A percentile compares a stretch with the other conserved stretches of the same genome.
Conservation (phyloP, 257 asterid species). For the Nicotiana tabacum region DNA sequence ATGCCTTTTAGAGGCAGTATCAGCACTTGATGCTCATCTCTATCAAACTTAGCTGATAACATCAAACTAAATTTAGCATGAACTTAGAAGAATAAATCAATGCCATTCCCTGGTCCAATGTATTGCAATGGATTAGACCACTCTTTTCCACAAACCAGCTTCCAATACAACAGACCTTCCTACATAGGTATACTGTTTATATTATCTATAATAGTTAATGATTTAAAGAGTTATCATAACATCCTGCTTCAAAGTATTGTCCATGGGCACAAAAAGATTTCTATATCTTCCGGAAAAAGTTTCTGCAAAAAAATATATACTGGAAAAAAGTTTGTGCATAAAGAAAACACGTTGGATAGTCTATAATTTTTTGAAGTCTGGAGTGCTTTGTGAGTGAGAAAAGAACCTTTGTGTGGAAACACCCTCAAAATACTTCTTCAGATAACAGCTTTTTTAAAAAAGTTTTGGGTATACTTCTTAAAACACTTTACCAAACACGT, state of each 20-base stretch:
- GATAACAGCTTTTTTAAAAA: neutral
- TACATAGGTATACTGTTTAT: neutral
- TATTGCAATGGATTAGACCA: neutral
- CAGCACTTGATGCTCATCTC: neutral
- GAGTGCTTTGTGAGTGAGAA: neutral
- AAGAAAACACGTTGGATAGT: neutral
- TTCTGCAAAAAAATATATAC: neutral
- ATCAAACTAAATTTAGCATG: neutral
- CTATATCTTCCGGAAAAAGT: neutral
- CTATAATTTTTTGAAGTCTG: conserved; percentile 1
- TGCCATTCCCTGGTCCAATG: neutral
- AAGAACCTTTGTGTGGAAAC: neutral
- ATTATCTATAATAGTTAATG: neutral
- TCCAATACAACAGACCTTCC: neutral
- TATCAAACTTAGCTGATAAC: neutral
- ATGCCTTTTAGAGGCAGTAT: neutral
- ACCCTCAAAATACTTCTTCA: neutral
- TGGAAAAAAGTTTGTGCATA: neutral
- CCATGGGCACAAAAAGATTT: neutral
- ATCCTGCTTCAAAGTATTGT: neutral
- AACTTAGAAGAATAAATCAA: neutral
- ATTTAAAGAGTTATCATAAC: neutral
- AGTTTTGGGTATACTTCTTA: neutral
- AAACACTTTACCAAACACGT: neutral
- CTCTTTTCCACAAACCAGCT: neutral